These are phyloP conservation scores for Calocybe indica DNA, from an alignment of 768 basidiomycete species.

Conservation along the genomic window DNA sequence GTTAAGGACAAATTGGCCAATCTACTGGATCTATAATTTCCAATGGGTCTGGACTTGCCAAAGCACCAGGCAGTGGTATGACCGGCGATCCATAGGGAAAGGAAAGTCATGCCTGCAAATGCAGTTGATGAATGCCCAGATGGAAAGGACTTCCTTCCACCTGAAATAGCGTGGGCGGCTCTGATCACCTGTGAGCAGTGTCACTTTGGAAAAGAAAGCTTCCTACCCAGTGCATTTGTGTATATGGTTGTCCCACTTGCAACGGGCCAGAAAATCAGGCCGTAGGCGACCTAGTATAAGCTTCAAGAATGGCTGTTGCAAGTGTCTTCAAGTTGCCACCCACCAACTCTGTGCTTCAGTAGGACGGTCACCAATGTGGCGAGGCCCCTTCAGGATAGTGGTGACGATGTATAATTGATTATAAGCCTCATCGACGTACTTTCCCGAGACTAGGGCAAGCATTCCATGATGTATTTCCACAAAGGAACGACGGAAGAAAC, in stretches of 20 bases:
- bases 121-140: constrained; percentile 67
- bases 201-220: constrained; percentile 3
- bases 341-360: constrained; percentile 56
- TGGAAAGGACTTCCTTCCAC: constrained; percentile 60
- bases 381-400: constrained; percentile 25
- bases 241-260: constrained; percentile 47
- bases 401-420: not conserved
- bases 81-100: constrained; percentile 59
- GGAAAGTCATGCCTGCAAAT: constrained; percentile 59
- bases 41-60: constrained; percentile 26
- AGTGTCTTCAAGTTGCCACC: constrained; percentile 3
- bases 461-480: constrained; percentile 53
- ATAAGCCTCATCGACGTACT: constrained; percentile 18
- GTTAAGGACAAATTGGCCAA: constrained; percentile 42
- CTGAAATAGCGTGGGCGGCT: constrained; percentile 29
- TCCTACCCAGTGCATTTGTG: constrained; percentile 52
- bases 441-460: constrained; percentile 39
- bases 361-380: constrained; percentile 43
- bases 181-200: constrained; percentile 12
- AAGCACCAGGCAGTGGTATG: constrained; percentile 59
- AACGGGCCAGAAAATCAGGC: constrained; percentile 63
- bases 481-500: constrained; percentile 36
- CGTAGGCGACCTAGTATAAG: constrained; percentile 40
- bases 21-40: constrained; percentile 37
- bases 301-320: constrained; percentile 4